A percentile compares a stretch with the other conserved stretches of the same genome.
Conservation (phyloP, 2,329 filamentous ascomycete genomes). For the Talaromyces amestolkiae region DNA sequence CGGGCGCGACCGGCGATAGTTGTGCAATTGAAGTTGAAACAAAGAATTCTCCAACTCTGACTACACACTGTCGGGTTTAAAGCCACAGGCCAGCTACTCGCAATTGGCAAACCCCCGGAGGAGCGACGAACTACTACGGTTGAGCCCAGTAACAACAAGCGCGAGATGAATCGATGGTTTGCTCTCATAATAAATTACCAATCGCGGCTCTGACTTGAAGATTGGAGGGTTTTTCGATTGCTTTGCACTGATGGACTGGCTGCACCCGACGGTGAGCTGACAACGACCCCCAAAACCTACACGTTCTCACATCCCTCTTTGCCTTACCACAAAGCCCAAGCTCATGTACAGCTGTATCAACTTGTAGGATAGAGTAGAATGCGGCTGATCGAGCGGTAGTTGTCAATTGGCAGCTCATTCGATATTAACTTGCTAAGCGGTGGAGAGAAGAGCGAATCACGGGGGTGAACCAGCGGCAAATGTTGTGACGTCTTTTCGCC, state of each 20-base stretch:
- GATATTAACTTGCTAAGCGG: not conserved
- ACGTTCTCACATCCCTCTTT: not conserved
- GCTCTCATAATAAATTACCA: not conserved
- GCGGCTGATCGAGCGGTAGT: not conserved
- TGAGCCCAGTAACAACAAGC: no score
- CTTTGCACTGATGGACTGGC: not conserved
- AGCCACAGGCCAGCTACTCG: not conserved
- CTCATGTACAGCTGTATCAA: not conserved
- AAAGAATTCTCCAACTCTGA: not conserved
- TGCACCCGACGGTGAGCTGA: not conserved
- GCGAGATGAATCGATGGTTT: not conserved
- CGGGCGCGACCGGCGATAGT: not conserved
- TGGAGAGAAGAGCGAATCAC: conserved; percentile 1
- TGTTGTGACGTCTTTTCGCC: not conserved
- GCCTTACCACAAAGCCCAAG: not conserved
- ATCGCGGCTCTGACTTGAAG: not conserved
- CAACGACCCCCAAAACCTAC: not conserved
- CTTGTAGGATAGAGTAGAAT: not conserved
- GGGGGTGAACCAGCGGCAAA: not conserved
- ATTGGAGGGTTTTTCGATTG: not conserved
- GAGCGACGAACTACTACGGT: not conserved
- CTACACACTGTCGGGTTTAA: not conserved
- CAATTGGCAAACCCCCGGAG: not conserved
- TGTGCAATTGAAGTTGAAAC: not conserved
- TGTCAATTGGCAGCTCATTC: not conserved